phyloP scores from a whole-genome alignment of 2,329 filamentous ascomycete species.

The Phaeosphaeria sp. region DNA sequence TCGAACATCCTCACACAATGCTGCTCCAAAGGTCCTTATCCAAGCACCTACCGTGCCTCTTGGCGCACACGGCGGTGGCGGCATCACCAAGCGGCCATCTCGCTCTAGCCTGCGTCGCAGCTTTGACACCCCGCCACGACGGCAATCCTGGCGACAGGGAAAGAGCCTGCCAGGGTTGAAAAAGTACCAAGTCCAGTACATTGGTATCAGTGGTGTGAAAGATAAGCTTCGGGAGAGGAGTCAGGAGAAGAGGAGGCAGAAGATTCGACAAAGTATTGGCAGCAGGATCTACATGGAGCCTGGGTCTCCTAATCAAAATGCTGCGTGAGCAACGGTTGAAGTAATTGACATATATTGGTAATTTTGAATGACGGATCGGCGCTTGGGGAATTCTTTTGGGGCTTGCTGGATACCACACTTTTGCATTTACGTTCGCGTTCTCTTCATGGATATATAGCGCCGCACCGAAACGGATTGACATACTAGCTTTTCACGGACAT shows the following conservation, averaged over 20 bases:
- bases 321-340: not conserved
- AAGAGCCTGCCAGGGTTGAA: slow-evolving; percentile 50
- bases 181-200: slow-evolving; percentile 58
- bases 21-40: slow-evolving; percentile 31
- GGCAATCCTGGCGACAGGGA: slow-evolving; percentile 37
- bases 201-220: slow-evolving; percentile 58
- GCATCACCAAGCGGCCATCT: slow-evolving; percentile 34
- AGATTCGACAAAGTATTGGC: slow-evolving; percentile 63
- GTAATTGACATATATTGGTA: not conserved
- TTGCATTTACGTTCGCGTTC: not conserved
- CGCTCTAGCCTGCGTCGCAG: slow-evolving; percentile 26
- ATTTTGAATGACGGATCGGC: not conserved
- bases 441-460: not conserved
- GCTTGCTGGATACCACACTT: not conserved
- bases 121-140: slow-evolving; percentile 13
- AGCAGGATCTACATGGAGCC: slow-evolving; percentile 25
- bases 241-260: slow-evolving; percentile 60
- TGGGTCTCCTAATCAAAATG: not conserved
- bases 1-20: slow-evolving; percentile 15
- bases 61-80: slow-evolving; percentile 19
- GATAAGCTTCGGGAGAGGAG: slow-evolving; percentile 55
- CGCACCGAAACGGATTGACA: not conserved
- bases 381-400: not conserved
- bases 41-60: slow-evolving; percentile 33
- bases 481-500: not conserved